A percentile compares a stretch with the other conserved stretches of the same genome.
Conservation (phyloP, 1,284 basidiomycete genomes). For the Anthracocystis walkeri region DNA sequence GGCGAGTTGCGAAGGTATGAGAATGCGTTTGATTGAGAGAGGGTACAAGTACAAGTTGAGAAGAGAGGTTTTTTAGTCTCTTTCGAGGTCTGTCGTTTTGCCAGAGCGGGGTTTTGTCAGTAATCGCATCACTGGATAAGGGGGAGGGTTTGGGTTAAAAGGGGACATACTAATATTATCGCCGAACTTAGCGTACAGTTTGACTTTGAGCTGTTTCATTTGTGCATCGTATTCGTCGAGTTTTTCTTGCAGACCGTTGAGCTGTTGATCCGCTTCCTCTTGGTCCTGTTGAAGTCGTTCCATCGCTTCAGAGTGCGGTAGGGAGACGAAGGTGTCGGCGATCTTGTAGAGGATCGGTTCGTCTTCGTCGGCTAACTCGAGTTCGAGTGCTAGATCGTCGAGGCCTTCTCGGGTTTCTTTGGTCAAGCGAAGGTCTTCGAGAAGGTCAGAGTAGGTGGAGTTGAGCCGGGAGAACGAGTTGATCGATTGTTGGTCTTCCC, state of each 20-base stretch:
- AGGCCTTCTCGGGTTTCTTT: conserved; percentile 92
- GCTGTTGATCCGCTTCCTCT: conserved; percentile 75
- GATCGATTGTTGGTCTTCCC: conserved; percentile 95
- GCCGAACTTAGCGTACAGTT: conserved; percentile 91
- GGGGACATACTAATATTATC: conserved; percentile 78
- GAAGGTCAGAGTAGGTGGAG: conserved; percentile 78
- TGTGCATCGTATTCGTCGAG: conserved; percentile 81
- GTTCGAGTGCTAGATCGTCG: conserved; percentile 86
- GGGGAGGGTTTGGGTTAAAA: not conserved
- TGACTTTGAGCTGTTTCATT: conserved; percentile 90
- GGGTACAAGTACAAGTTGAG: conserved; percentile 20
- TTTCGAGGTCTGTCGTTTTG: conserved; percentile 39
- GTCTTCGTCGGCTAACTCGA: conserved; percentile 74
- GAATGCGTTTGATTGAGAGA: not conserved
- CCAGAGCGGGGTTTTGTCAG: not conserved
- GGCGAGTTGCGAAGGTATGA: not conserved
- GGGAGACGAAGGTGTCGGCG: conserved; percentile 87
- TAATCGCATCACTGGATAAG: not conserved
- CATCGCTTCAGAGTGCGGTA: conserved; percentile 79
- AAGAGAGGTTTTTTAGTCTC: conserved; percentile 23
- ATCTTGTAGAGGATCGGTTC: conserved; percentile 79
- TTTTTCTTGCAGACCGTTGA: conserved; percentile 74
- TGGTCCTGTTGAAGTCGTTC: conserved; percentile 81
- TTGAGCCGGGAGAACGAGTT: conserved; percentile 94
- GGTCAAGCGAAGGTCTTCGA: conserved; percentile 79